phyloP scores from a whole-genome alignment of 306 rosid genomes.

The Trichosanthes truncata region DNA sequence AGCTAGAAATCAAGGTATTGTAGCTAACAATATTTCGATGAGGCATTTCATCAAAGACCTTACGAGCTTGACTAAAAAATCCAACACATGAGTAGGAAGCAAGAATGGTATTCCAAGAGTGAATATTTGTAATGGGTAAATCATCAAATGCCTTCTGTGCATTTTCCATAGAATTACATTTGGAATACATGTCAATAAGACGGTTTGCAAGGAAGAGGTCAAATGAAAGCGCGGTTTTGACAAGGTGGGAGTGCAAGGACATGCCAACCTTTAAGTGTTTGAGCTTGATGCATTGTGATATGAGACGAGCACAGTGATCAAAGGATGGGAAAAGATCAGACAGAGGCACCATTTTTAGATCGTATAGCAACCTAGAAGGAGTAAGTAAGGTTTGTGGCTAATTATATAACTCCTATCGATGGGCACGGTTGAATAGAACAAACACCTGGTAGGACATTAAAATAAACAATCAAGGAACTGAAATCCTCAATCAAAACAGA shows the following conservation, averaged over 20 bases:
- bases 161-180: slow-evolving; percentile 30
- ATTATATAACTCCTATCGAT: background rate
- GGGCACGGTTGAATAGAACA: background rate
- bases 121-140: slow-evolving; percentile 32
- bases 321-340: background rate
- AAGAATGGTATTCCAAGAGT: slow-evolving; percentile 49
- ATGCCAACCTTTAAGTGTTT: slow-evolving; percentile 31
- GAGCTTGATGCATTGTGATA: slow-evolving; percentile 26
- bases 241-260: slow-evolving; percentile 36
- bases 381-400: background rate
- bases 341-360: background rate
- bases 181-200: slow-evolving; percentile 45
- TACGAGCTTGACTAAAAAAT: slow-evolving; percentile 18
- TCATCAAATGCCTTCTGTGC: slow-evolving; percentile 33
- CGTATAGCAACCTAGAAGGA: background rate
- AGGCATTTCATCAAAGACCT: slow-evolving; percentile 38
- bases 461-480: background rate
- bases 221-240: slow-evolving; percentile 39
- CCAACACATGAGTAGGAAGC: slow-evolving; percentile 23
- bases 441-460: slow-evolving; percentile 1
- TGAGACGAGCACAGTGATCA: slow-evolving; percentile 21
- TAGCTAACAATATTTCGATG: slow-evolving; percentile 38
- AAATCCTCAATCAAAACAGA: background rate
- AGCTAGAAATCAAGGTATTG: slow-evolving; percentile 40
- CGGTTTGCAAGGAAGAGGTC: slow-evolving; percentile 32